phyloP scores from a whole-genome alignment of 208 protist genomes.

The Crithidia mellificae region DNA sequence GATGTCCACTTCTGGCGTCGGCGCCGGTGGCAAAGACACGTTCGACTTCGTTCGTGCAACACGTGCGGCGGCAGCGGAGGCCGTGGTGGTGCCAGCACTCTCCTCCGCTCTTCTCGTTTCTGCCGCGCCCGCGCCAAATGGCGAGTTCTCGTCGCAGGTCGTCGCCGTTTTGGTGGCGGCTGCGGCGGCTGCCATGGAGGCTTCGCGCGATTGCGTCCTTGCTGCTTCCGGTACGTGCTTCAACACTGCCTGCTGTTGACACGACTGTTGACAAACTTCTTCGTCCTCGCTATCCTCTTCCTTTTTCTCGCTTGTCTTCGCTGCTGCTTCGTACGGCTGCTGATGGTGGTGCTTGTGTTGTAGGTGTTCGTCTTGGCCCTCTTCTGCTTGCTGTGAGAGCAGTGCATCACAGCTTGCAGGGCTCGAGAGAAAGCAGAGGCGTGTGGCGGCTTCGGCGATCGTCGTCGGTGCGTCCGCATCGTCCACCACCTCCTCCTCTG shows the following conservation, averaged over 20 bases:
- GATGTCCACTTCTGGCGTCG: slow-evolving; percentile 21
- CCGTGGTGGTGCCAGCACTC: not conserved
- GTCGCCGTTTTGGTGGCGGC: no score
- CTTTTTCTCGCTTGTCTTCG: no score
- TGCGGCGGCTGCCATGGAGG: not conserved
- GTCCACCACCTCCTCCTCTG: not conserved
- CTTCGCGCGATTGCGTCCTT: no score
- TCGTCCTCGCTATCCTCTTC: no score
- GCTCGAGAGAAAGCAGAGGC: not conserved
- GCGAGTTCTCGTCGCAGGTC: not conserved
- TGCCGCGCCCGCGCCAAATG: not conserved
- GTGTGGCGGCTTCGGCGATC: slow-evolving; percentile 9
- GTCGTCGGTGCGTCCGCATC: not conserved
- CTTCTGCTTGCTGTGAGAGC: not conserved
- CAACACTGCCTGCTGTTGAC: no score
- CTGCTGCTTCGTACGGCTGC: no score
- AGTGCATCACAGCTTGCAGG: not conserved
- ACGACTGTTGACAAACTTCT: no score
- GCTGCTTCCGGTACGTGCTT: no score
- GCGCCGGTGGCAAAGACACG: not conserved
- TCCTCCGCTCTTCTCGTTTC: no score
- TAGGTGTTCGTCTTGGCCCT: no score
- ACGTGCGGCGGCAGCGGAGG: slow-evolving; percentile 9
- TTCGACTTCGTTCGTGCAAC: no score
- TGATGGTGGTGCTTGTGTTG: not conserved